Evolutionary conservation across 345 rosid genomes (phyloP).

Genomic region (Lumnitzera littorea): DNA sequence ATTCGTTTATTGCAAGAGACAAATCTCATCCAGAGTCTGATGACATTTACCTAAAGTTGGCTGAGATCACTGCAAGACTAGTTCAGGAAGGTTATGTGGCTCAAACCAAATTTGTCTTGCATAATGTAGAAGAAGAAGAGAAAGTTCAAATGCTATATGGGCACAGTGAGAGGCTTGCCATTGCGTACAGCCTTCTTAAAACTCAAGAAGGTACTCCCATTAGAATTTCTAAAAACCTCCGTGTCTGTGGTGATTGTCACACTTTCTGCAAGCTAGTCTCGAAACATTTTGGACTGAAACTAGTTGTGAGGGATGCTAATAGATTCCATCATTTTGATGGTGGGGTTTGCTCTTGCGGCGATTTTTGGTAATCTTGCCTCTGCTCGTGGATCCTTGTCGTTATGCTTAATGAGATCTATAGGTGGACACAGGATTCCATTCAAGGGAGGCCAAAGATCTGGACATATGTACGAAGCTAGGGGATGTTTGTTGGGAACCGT

Average conservation of each 20-base stretch:
- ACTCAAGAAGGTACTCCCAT: conserved; percentile 35
- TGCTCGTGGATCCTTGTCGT: no score
- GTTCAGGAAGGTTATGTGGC: conserved; percentile 61
- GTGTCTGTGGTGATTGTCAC: conserved; percentile 83
- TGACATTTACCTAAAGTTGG: conserved; percentile 43
- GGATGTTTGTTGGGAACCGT: no score
- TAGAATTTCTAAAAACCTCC: conserved; percentile 66
- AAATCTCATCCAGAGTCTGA: conserved; percentile 61
- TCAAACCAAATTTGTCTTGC: conserved; percentile 59
- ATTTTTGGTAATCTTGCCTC: conserved; percentile 38
- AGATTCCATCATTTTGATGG: conserved; percentile 80
- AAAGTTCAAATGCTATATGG: conserved; percentile 64
- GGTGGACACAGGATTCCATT: no score
- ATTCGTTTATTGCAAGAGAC: conserved; percentile 72
- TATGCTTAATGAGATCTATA: no score
- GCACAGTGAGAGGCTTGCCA: conserved; percentile 81
- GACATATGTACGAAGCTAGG: no score
- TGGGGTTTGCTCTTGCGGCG: conserved; percentile 81
- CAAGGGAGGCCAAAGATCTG: no score
- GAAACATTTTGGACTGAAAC: conserved; percentile 35
- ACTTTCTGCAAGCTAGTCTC: conserved; percentile 72
- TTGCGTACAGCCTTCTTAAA: conserved; percentile 56
- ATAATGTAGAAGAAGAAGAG: conserved; percentile 51
- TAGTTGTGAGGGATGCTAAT: conserved; percentile 74
- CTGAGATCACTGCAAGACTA: conserved; percentile 42